These are phyloP conservation scores for Talaromyces sp. DNA, from an alignment of 2,329 filamentous ascomycete genomes.

Conservation along the genomic window DNA sequence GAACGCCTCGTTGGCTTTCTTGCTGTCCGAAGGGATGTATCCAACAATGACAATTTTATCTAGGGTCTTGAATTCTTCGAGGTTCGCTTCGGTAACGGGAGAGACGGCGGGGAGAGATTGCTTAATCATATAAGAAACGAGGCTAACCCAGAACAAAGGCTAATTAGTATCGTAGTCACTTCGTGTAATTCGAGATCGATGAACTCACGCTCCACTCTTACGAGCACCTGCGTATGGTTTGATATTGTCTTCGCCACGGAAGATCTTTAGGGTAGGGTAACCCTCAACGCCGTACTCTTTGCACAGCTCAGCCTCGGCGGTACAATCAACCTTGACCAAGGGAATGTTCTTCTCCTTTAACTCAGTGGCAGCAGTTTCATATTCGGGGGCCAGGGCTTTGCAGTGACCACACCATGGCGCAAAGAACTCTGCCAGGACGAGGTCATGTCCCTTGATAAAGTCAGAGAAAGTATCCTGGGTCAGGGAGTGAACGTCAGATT, in stretches of 20 bases:
- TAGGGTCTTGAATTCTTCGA: slow-evolving; percentile 94
- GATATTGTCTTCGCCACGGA: slow-evolving; percentile 80
- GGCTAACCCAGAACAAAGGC: slow-evolving; percentile 36
- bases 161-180: background rate
- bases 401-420: slow-evolving; percentile 97
- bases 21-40: slow-evolving; percentile 75
- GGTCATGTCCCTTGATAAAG: slow-evolving; percentile 77
- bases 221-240: slow-evolving; percentile 81
- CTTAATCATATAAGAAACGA: slow-evolving; percentile 92
- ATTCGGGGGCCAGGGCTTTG: slow-evolving; percentile 75
- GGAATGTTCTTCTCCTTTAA: slow-evolving; percentile 47
- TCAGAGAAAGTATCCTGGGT: slow-evolving; percentile 81
- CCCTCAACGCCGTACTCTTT: slow-evolving; percentile 86
- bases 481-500: slow-evolving; percentile 76
- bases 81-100: slow-evolving; percentile 68
- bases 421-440: slow-evolving; percentile 96
- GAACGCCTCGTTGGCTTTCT: slow-evolving; percentile 83
- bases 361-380: slow-evolving; percentile 46
- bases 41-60: slow-evolving; percentile 95
- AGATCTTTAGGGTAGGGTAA: slow-evolving; percentile 98
- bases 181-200: background rate
- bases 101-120: slow-evolving; percentile 93
- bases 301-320: slow-evolving; percentile 88
- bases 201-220: slow-evolving; percentile 67
- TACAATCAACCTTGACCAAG: slow-evolving; percentile 67